Evolutionary conservation across 192 early-diverging fungal genomes (phyloP).

Genomic region (Entomortierella chlamydospora): DNA sequence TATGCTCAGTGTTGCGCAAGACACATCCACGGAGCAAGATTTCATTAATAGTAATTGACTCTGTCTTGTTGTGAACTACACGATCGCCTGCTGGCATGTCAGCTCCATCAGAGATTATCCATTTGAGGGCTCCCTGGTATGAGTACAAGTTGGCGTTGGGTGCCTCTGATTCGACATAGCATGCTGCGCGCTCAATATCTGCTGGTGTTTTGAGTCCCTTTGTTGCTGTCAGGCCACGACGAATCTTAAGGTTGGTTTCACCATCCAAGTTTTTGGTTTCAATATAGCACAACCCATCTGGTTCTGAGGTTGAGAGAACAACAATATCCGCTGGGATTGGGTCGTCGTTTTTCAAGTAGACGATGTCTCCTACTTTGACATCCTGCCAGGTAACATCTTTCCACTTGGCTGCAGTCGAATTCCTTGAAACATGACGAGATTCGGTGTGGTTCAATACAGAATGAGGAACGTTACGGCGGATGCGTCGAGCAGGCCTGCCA

Average conservation of each 20-base stretch:
- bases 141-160: conserved; percentile 91
- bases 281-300: conserved; percentile 88
- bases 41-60: conserved; percentile 79
- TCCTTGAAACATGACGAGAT: conserved; percentile 21
- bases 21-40: conserved; percentile 93
- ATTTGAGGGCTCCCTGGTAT: conserved; percentile 82
- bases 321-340: conserved; percentile 93
- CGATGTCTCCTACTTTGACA: conserved; percentile 89
- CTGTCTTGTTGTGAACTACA: conserved; percentile 64
- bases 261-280: conserved; percentile 99
- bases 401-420: conserved; percentile 62
- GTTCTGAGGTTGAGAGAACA: conserved; percentile 86
- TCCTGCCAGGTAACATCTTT: conserved; percentile 80
- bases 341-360: conserved; percentile 86
- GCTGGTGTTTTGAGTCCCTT: conserved; percentile 62
- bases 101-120: conserved; percentile 52
- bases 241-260: conserved; percentile 97
- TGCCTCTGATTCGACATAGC: conserved; percentile 84
- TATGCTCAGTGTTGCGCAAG: conserved; percentile 91
- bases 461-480: conserved; percentile 56
- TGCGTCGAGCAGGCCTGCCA: conserved; percentile 33
- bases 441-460: conserved; percentile 57
- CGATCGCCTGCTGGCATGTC: conserved; percentile 54
- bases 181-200: conserved; percentile 69
- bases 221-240: conserved; percentile 74